These are phyloP conservation scores for Verticillium isaacii DNA, from an alignment of 2,329 filamentous ascomycete species.

Conservation along the genomic window DNA sequence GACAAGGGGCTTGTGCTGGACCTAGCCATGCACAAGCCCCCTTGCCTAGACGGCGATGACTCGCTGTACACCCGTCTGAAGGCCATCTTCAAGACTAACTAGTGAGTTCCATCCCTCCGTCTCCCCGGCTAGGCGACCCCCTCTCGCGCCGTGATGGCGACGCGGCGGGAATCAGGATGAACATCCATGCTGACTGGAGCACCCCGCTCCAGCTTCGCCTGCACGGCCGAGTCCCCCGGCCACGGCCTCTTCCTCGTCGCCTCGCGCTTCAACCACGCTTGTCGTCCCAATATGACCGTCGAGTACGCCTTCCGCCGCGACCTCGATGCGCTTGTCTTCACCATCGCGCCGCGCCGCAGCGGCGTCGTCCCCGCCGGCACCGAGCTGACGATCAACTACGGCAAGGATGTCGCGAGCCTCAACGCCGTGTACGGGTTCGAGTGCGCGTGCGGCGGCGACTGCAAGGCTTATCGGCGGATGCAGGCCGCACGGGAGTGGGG, in stretches of 20 bases:
- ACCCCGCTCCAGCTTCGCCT: conserved; percentile 20
- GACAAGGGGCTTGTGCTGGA: conserved; percentile 27
- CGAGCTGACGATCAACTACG: conserved; percentile 50
- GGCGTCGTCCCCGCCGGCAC: conserved; percentile 30
- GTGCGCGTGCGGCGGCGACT: conserved; percentile 38
- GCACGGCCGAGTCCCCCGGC: conserved; percentile 9
- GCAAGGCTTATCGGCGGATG: not conserved
- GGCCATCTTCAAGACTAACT: not conserved
- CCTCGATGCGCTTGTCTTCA: conserved; percentile 33
- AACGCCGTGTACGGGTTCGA: conserved; percentile 45
- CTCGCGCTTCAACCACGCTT: conserved; percentile 57
- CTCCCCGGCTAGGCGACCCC: too few species aligned
- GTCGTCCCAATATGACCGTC: conserved; percentile 35
- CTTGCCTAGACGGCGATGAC: not conserved
- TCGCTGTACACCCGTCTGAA: not conserved
- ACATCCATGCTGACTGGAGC: too few species aligned
- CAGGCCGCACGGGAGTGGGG: not conserved
- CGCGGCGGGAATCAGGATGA: too few species aligned
- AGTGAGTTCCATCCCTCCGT: not conserved
- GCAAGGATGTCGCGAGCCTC: conserved; percentile 28
- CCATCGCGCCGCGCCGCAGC: conserved; percentile 21
- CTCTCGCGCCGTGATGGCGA: too few species aligned
- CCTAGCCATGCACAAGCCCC: conserved; percentile 30
- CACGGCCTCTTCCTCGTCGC: conserved; percentile 44
- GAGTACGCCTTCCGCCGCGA: conserved; percentile 34